A percentile compares a stretch with the other conserved stretches of the same genome.
These are phyloP conservation scores for Linnemannia zychae DNA, from an alignment of 192 early-diverging fungal genomes.

Conservation along the genomic window DNA sequence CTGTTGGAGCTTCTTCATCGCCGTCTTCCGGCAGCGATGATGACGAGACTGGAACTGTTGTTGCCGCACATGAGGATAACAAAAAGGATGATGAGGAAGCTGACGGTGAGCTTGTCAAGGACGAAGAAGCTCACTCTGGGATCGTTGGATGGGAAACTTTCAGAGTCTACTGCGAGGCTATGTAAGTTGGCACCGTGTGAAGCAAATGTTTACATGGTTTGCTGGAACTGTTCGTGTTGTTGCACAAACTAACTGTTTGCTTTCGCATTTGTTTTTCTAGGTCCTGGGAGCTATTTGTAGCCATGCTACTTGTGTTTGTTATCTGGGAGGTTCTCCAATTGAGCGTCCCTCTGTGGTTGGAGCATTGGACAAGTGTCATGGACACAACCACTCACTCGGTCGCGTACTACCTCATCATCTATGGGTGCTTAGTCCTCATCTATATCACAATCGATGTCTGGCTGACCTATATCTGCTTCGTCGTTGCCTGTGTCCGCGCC, in stretches of 20 bases:
- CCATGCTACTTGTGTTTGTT: constrained; percentile 4
- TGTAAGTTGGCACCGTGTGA: constrained; percentile 11
- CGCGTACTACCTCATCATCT: constrained; percentile 22
- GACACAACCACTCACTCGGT: constrained; percentile 17
- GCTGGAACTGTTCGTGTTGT: no score
- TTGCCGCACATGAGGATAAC: constrained; percentile 53
- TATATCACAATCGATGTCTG: constrained; percentile 33
- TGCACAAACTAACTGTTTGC: background rate
- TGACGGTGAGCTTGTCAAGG: constrained; percentile 71
- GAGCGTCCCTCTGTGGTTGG: constrained; percentile 29
- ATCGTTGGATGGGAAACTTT: constrained; percentile 81
- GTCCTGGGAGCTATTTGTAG: constrained; percentile 9
- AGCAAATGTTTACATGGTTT: no score
- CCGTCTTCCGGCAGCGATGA: constrained; percentile 21
- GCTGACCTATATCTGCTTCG: constrained; percentile 8
- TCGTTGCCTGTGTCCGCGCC: constrained; percentile 10
- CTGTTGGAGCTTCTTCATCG: constrained; percentile 41
- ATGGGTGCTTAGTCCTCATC: constrained; percentile 4
- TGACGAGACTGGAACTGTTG: constrained; percentile 29
- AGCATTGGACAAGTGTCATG: constrained; percentile 21
- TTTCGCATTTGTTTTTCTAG: constrained; percentile 9
- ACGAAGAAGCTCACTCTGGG: constrained; percentile 87
- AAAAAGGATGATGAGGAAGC: constrained; percentile 32
- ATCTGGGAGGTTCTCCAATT: constrained; percentile 22
- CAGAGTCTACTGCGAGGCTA: constrained; percentile 75